phyloP scores from a whole-genome alignment of 2,329 filamentous ascomycete species.

The Arthroderma sp. region DNA sequence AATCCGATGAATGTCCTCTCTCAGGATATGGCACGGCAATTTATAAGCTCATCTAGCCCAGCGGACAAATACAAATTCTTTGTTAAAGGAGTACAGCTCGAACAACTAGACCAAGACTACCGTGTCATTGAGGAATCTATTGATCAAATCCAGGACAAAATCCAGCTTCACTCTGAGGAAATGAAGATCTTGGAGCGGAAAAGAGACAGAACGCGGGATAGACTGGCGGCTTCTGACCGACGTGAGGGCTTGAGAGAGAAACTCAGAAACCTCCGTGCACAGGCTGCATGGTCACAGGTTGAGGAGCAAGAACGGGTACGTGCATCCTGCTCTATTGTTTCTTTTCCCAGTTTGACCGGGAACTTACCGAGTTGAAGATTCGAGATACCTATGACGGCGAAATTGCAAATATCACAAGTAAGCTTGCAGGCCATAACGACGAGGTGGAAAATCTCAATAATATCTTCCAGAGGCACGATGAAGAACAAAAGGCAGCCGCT shows the following conservation, averaged over 20 bases:
- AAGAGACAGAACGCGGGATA: conserved; percentile 48
- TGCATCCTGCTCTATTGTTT: neutral
- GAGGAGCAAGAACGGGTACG: conserved; percentile 53
- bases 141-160: conserved; percentile 55
- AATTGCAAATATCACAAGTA: conserved; percentile 27
- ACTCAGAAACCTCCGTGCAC: conserved; percentile 45
- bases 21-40: conserved; percentile 87
- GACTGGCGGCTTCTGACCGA: conserved; percentile 52
- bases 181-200: conserved; percentile 47
- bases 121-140: conserved; percentile 65
- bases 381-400: conserved; percentile 24
- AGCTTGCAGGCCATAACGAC: conserved; percentile 36
- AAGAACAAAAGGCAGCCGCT: conserved; percentile 26
- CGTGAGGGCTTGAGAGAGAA: conserved; percentile 52
- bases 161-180: conserved; percentile 49
- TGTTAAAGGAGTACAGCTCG: conserved; percentile 82
- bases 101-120: conserved; percentile 86
- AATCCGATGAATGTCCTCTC: conserved; percentile 94
- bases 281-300: conserved; percentile 81
- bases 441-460: conserved; percentile 33
- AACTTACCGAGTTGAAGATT: conserved; percentile 12
- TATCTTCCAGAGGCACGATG: conserved; percentile 32
- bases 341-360: conserved; percentile 5
- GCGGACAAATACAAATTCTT: conserved; percentile 93
- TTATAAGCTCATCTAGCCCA: conserved; percentile 72